These are phyloP conservation scores for Trichoderma sp. DNA, from an alignment of 2,329 filamentous ascomycete species.

Conservation along the genomic window DNA sequence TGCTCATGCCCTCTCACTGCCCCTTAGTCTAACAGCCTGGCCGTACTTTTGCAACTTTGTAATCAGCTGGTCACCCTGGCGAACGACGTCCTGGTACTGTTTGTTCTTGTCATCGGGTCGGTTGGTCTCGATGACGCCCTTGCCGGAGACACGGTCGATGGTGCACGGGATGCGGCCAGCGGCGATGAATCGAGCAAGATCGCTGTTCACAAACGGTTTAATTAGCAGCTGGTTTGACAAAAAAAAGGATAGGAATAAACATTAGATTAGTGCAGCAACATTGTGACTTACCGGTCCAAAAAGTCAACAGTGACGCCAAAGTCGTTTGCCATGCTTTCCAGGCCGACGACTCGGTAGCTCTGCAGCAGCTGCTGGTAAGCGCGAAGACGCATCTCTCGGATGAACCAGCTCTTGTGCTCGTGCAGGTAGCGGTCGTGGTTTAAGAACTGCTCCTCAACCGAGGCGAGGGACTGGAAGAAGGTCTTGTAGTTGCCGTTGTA, in stretches of 20 bases:
- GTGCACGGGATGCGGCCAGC: slow-evolving; percentile 93
- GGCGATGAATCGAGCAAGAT: slow-evolving; percentile 96
- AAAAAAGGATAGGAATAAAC: neutral
- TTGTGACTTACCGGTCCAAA: slow-evolving; percentile 75
- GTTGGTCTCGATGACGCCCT: slow-evolving; percentile 97
- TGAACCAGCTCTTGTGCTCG: slow-evolving; percentile 96
- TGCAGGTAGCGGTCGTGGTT: slow-evolving; percentile 92
- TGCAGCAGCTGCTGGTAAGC: slow-evolving; percentile 97
- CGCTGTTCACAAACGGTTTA: slow-evolving; percentile 53
- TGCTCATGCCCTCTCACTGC: slow-evolving; percentile 82
- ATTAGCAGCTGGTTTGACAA: neutral
- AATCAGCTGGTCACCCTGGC: slow-evolving; percentile 95
- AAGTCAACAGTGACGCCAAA: slow-evolving; percentile 98
- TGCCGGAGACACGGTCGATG: slow-evolving; percentile 94
- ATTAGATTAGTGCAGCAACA: neutral
- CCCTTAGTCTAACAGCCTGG: slow-evolving; percentile 89
- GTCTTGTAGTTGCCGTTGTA: slow-evolving; percentile 93
- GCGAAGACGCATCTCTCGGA: slow-evolving; percentile 95
- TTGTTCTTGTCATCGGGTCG: slow-evolving; percentile 99
- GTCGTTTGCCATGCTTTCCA: slow-evolving; percentile 95
- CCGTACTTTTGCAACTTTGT: slow-evolving; percentile 99
- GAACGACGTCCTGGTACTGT: slow-evolving; percentile 97
- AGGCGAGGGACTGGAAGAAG: slow-evolving; percentile 88
- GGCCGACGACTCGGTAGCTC: slow-evolving; percentile 94
- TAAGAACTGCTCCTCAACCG: slow-evolving; percentile 92